Conservation (phyloP, 2,329 filamentous ascomycete genomes). For the Sarocladiaceae sp. region DNA sequence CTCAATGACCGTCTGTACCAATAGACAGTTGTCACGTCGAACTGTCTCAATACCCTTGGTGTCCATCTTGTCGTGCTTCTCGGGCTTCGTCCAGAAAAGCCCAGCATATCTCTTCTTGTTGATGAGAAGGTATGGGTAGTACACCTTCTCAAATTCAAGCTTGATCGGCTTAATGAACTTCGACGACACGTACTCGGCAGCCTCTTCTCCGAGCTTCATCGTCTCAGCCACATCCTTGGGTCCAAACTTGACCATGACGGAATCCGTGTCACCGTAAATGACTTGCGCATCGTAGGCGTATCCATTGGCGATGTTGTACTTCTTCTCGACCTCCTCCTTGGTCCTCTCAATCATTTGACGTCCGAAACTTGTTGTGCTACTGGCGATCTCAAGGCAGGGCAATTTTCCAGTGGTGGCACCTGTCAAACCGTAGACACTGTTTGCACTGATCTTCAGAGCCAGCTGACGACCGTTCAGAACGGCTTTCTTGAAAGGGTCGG, state of each 20-base stretch:
- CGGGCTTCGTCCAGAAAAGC: constrained; percentile 91
- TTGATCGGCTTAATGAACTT: constrained; percentile 98
- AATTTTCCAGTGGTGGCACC: constrained; percentile 95
- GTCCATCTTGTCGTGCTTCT: constrained; percentile 99
- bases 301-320: constrained; percentile 89
- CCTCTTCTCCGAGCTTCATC: constrained; percentile 95
- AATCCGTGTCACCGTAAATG: constrained; percentile 98
- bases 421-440: constrained; percentile 96
- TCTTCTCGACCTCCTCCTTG: constrained; percentile 87
- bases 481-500: constrained; percentile 95
- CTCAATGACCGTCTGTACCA: constrained; percentile 97
- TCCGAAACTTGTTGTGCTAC: constrained; percentile 94
- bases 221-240: constrained; percentile 80
- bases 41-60: constrained; percentile 99
- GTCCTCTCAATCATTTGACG: constrained; percentile 99
- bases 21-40: constrained; percentile 88
- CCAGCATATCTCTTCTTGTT: constrained; percentile 99
- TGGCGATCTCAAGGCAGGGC: constrained; percentile 90
- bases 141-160: constrained; percentile 98
- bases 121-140: constrained; percentile 95
- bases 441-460: constrained; percentile 93
- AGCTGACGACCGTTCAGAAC: constrained; percentile 96
- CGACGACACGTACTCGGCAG: constrained; percentile 78
- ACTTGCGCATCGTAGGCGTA: constrained; percentile 94
- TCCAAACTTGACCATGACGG: constrained; percentile 99